phyloP scores from a whole-genome alignment of 2,329 filamentous ascomycete genomes.

The Apiospora koreana region DNA sequence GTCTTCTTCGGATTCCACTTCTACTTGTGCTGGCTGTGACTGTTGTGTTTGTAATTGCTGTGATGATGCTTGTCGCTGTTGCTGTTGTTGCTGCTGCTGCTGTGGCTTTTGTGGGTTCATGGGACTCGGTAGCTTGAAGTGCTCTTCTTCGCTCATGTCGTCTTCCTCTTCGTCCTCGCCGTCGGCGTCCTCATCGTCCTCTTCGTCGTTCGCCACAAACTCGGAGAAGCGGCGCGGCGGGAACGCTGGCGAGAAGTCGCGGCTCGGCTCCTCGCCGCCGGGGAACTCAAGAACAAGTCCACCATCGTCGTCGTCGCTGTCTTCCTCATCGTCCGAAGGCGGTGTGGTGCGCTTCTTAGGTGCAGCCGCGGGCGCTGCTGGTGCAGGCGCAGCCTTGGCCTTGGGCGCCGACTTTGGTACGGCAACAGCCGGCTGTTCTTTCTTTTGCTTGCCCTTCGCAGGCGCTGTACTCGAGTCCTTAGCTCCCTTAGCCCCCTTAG shows the following conservation, averaged over 20 bases:
- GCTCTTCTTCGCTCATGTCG: slow-evolving; percentile 34
- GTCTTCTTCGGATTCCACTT: slow-evolving; percentile 31
- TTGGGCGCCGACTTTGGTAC: background rate
- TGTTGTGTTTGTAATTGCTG: slow-evolving; percentile 3
- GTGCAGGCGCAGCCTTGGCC: background rate
- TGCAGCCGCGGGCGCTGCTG: slow-evolving; percentile 19
- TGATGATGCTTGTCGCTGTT: slow-evolving; percentile 13
- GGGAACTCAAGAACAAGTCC: slow-evolving; percentile 63
- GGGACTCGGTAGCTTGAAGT: slow-evolving; percentile 56
- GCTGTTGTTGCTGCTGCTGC: slow-evolving; percentile 27
- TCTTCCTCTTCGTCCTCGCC: slow-evolving; percentile 46
- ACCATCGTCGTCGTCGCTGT: slow-evolving; percentile 57
- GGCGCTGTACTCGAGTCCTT: background rate
- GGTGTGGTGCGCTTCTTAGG: slow-evolving; percentile 35
- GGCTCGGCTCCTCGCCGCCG: slow-evolving; percentile 43
- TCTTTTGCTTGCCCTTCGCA: slow-evolving; percentile 11
- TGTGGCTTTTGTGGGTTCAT: slow-evolving; percentile 39
- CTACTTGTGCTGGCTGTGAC: slow-evolving; percentile 21
- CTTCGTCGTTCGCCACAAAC: slow-evolving; percentile 49
- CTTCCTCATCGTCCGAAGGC: slow-evolving; percentile 48
- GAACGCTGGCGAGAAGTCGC: slow-evolving; percentile 52
- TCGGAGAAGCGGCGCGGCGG: slow-evolving; percentile 54
- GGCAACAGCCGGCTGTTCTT: slow-evolving; percentile 3
- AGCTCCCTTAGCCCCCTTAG: background rate
- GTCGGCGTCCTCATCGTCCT: slow-evolving; percentile 44